A percentile compares a stretch with the other conserved stretches of the same genome.
Conservation (phyloP, 306 rosid species). For the Argentina anserina region DNA sequence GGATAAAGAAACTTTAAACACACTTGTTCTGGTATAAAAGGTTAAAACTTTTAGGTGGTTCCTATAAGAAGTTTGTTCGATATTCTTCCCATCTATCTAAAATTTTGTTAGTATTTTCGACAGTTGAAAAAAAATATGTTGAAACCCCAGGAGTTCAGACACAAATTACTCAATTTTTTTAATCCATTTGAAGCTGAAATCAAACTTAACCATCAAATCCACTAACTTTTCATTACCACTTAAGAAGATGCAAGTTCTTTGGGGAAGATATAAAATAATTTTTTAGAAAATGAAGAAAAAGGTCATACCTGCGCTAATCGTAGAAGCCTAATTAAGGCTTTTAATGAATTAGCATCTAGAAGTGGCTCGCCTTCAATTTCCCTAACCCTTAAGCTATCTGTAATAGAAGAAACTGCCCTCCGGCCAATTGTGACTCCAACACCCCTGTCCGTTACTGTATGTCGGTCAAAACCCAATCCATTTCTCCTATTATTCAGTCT, state of each 20-base stretch:
- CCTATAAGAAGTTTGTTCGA: too few relatives aligned
- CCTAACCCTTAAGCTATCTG: slow-evolving; percentile 70
- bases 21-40: background rate
- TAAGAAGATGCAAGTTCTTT: background rate
- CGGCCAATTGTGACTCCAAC: slow-evolving; percentile 89
- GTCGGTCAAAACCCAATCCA: slow-evolving; percentile 86
- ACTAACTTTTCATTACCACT: background rate
- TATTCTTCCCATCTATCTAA: background rate
- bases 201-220: background rate
- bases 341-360: slow-evolving; percentile 76
- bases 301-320: slow-evolving; percentile 81
- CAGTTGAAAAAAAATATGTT: background rate
- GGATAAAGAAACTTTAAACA: background rate
- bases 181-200: background rate
- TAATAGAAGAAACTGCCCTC: slow-evolving; percentile 60
- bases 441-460: slow-evolving; percentile 87
- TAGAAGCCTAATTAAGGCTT: slow-evolving; percentile 85
- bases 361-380: slow-evolving; percentile 93
- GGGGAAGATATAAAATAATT: background rate
- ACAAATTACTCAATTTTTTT: background rate
- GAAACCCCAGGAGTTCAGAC: background rate
- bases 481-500: slow-evolving; percentile 81
- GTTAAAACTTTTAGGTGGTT: too few relatives aligned
- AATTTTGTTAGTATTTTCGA: background rate
- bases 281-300: background rate